phyloP scores from a whole-genome alignment of 176 grass and related monocot genomes.

The Triticum dicoccoides region DNA sequence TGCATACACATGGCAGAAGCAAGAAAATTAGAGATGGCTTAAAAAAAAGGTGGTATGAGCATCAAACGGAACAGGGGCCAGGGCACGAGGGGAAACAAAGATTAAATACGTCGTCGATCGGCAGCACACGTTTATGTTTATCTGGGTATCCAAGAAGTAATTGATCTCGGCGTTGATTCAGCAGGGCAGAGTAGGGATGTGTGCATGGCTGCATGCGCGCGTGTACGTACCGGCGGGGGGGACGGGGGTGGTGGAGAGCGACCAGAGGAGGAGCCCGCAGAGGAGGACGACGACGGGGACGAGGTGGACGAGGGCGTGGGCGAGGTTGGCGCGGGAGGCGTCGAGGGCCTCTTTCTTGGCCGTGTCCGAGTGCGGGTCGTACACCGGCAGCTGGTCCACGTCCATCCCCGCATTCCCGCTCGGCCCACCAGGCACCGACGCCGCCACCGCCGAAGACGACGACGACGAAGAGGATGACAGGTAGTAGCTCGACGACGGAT shows the following conservation, averaged over 20 bases:
- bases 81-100: not conserved
- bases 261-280: slow-evolving; percentile 77
- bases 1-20: not conserved
- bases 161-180: not conserved
- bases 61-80: not conserved
- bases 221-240: not conserved
- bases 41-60: not conserved
- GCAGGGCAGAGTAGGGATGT: not conserved
- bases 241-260: slow-evolving; percentile 39
- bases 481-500: slow-evolving; percentile 46
- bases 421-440: slow-evolving; percentile 10
- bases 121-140: not conserved
- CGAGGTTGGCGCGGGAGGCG: slow-evolving; percentile 38
- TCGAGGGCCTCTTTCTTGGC: slow-evolving; percentile 72
- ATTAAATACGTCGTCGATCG: not conserved
- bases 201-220: too few relatives aligned
- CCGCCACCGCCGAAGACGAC: not conserved
- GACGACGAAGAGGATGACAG: slow-evolving; percentile 14
- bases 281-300: slow-evolving; percentile 63
- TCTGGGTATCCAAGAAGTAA: not conserved
- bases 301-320: slow-evolving; percentile 61
- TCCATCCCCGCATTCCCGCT: slow-evolving; percentile 37
- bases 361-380: slow-evolving; percentile 52
- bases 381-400: slow-evolving; percentile 56
- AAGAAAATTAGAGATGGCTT: not conserved